Percentiles rank a stretch among this genome's conserved stretches.
Conservation (phyloP, 768 basidiomycete genomes). For the Lanmaoa rubissima region DNA sequence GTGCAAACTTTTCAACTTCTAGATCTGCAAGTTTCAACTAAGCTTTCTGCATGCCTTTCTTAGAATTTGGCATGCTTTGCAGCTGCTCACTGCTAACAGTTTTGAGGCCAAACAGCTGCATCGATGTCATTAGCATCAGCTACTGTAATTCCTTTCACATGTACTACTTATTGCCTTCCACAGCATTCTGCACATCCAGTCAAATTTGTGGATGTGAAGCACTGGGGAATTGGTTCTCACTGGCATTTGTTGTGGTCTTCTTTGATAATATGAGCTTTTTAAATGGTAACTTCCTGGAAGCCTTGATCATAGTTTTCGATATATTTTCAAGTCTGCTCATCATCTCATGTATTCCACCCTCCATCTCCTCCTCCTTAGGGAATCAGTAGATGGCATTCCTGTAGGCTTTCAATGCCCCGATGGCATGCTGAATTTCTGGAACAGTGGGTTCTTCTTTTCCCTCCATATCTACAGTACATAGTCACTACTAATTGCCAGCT, state of each 20-base stretch:
- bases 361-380: constrained; percentile 1
- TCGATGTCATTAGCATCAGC: constrained; percentile 2
- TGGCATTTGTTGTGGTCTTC: not conserved
- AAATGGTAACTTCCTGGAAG: not conserved
- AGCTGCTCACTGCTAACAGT: not conserved
- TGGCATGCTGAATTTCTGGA: not conserved
- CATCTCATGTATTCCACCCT: constrained; percentile 10
- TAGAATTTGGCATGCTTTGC: not conserved
- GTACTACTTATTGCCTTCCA: not conserved
- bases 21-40: not conserved
- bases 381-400: constrained; percentile 6
- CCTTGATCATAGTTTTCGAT: not conserved
- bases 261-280: not conserved
- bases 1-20: constrained; percentile 1
- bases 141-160: not conserved
- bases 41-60: not conserved
- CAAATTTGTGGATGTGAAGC: no score
- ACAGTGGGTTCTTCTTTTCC: not conserved
- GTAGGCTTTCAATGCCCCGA: constrained; percentile 1
- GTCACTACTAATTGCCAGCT: no score
- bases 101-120: not conserved
- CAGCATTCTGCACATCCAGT: no score
- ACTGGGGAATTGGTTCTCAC: not conserved
- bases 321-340: not conserved
- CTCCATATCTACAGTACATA: no score